These are phyloP conservation scores for Calendula officinalis DNA, from an alignment of 129 eudicot genomes.

Conservation along the genomic window DNA sequence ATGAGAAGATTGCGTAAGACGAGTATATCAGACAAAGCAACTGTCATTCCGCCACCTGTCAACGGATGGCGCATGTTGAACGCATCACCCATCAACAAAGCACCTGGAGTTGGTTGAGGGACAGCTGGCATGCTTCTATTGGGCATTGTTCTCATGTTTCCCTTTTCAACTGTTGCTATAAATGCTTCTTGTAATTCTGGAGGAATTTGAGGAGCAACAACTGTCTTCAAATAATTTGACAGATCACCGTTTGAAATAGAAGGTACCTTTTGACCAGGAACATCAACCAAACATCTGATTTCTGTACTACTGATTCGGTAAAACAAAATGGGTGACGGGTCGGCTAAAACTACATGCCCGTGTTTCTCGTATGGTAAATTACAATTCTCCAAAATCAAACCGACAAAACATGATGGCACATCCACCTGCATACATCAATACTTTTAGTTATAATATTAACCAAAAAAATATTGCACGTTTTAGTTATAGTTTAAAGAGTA, in stretches of 20 bases:
- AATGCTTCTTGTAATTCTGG: constrained; percentile 61
- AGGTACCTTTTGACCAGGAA: constrained; percentile 84
- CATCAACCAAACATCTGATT: constrained; percentile 82
- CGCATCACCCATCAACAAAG: constrained; percentile 89
- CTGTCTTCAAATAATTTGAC: constrained; percentile 67
- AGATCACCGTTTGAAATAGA: constrained; percentile 74
- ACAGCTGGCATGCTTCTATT: constrained; percentile 98
- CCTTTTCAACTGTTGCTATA: constrained; percentile 63
- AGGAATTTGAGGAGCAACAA: constrained; percentile 91
- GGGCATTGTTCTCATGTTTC: constrained; percentile 80
- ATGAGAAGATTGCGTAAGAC: constrained; percentile 76
- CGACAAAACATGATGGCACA: constrained; percentile 79
- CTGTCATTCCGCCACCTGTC: constrained; percentile 97
- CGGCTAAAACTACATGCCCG: constrained; percentile 81
- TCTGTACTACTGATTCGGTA: constrained; percentile 84
- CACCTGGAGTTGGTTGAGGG: constrained; percentile 90
- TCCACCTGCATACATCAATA: constrained; percentile 47
- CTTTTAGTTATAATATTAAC: constrained; percentile 3
- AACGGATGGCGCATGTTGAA: constrained; percentile 94
- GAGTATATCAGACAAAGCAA: constrained; percentile 77
- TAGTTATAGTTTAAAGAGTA: too few relatives aligned
- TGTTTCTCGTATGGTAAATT: constrained; percentile 69
- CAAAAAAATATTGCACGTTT: too few relatives aligned
- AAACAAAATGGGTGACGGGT: constrained; percentile 82
- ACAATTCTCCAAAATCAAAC: constrained; percentile 73